Base-by-base conservation (phyloP, 2,329 filamentous ascomycete genomes). In the Penicillium sp. region DNA sequence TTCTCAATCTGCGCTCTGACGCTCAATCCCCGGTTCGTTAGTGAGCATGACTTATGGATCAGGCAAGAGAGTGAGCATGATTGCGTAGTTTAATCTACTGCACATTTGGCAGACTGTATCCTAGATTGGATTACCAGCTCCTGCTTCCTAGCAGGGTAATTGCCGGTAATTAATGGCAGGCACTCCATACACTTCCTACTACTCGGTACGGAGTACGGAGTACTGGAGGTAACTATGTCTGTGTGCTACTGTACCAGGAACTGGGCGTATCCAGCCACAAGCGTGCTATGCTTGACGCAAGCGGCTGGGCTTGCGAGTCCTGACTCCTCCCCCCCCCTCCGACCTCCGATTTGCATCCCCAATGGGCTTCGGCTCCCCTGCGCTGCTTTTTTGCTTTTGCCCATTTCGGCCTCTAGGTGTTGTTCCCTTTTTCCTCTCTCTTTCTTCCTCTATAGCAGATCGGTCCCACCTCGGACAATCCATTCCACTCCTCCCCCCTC, bases 271-370 rank as follows among this genome's bases (percentile, higher is more conserved):
- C 65, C 62, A 70, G 65, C 69, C 65, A 66, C 68, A 55, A 43
- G 49, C 62, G 58, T 57, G 48, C 42, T 13, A 40, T 38, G 37
- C 60, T 70, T 69, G 68, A 71, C 69, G 67, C 70, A 71, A 71
- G 65, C 69, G 69, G 67, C 69, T 68, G 66, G 58, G 56, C 22
- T 43, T 57, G 43, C 55, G 45, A 57, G 11, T 40, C 35, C 30
- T 33, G 28, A 30, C 28, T 33, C 30, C 30, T 22, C 19, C 30
- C 4, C 10, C 42, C 37, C 51, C 52, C 58, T 33, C 30, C 30
- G 30, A 33, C 30, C 30, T 33, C 57, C 35, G 42, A 28, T 49
- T 13, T 37, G 16, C 51, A 53, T 53, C 57, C 48, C 37, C 56
- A 55, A 59, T 62, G 40, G 55, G 42, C 51, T 33, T 53, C 55